Conservation (phyloP, 2,329 filamentous ascomycete genomes). For the Pseudogymnoascus sp. region DNA sequence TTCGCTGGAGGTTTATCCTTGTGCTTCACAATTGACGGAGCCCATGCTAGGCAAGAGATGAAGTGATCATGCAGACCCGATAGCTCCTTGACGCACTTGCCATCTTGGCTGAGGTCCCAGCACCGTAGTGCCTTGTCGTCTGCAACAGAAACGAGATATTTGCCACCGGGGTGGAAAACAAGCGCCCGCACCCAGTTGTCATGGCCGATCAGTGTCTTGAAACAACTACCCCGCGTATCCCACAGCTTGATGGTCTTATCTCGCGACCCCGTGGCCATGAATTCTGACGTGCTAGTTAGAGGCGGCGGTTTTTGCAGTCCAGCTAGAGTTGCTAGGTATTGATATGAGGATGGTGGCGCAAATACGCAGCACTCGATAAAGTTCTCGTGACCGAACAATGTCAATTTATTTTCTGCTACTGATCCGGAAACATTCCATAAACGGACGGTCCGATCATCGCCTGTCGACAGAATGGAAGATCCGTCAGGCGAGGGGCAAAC, state of each 20-base stretch:
- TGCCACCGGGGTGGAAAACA: slow-evolving; percentile 85
- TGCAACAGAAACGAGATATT: slow-evolving; percentile 76
- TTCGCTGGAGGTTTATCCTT: slow-evolving; percentile 31
- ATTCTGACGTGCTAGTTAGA: slow-evolving; percentile 70
- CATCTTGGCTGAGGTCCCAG: slow-evolving; percentile 89
- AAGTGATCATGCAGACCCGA: slow-evolving; percentile 76
- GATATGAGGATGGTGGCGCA: slow-evolving; percentile 74
- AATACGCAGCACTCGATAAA: slow-evolving; percentile 79
- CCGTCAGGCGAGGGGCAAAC: slow-evolving; percentile 75
- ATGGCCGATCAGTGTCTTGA: slow-evolving; percentile 79
- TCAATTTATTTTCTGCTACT: slow-evolving; percentile 54
- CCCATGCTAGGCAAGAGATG: slow-evolving; percentile 81
- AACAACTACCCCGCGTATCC: slow-evolving; percentile 75
- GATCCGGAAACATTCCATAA: slow-evolving; percentile 78
- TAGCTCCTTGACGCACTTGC: slow-evolving; percentile 79
- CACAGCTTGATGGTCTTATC: slow-evolving; percentile 89
- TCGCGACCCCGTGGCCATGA: slow-evolving; percentile 78
- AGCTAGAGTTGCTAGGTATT: slow-evolving; percentile 66
- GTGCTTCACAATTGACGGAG: slow-evolving; percentile 65
- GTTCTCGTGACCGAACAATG: slow-evolving; percentile 81
- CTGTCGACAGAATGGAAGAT: slow-evolving; percentile 72
- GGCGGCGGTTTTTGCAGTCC: slow-evolving; percentile 78
- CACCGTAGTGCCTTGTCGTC: slow-evolving; percentile 91
- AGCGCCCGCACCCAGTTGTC: slow-evolving; percentile 90
- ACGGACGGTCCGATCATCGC: slow-evolving; percentile 72